Evolutionary conservation across 768 basidiomycete genomes (phyloP), one percentile per base, ranked within the genome.

Genomic region (Termitomyces sp.): DNA sequence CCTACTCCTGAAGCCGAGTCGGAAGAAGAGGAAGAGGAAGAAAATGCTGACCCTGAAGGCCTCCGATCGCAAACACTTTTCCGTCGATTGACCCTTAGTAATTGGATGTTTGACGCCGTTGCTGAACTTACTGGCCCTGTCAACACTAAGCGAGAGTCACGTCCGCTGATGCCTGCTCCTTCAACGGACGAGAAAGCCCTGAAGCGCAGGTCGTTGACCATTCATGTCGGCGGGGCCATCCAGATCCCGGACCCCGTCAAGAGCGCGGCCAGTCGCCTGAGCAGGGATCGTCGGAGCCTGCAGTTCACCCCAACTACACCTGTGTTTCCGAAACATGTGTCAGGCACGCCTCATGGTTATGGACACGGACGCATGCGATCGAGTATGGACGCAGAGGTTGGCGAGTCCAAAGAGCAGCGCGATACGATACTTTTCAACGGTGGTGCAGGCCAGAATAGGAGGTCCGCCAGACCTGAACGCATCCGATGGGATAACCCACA

Each of bases 51-150:
- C 45, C 58, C 69, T 58, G 67, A 67, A 68, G 66, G 49, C 59
- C 58, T 57, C 70, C 63, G 49, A 65, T 67, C 59, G 45, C 75
- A 78, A 57, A 81, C 79, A 16, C 60, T 71, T 59, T 73, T 83
- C 33, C 81, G 86, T 6, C 85, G 84, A 1, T 67, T 85, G 45
- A 84, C 87, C 0, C 73, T 88, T 24, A 85, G 86, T n/a, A 84
- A 83, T 62, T 93, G 91, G 91, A 91, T 92, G 91, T 82, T 91
- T 58, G 89, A 93, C 39, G 90, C 80, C 58, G 79, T 93, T 37
- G 79, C 83, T 0, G 89, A 89, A 49, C 72, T 91, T 20, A 85
- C 86, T 0, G 36, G 34, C 45, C 57, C 62, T 73, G 70, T 54
- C 65, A 71, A 4, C 41, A n/a, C 49, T 9, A 56, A 54, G 20